Conservation (phyloP, 306 rosid genomes). For the Vigna nakashimae region DNA sequence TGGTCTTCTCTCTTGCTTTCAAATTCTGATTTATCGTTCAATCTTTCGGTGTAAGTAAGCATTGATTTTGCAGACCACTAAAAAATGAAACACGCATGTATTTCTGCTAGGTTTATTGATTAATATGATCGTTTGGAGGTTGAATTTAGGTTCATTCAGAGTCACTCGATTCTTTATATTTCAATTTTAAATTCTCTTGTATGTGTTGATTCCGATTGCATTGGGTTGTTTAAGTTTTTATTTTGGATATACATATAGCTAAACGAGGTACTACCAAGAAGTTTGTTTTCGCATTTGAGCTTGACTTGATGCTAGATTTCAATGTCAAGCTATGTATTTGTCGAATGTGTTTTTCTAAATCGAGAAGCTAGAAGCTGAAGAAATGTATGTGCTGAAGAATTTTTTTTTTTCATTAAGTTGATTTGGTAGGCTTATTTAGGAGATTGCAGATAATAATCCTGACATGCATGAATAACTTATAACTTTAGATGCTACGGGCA, state of each 20-base stretch:
- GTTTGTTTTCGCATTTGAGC: conserved; percentile 20
- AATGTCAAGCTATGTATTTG: conserved; percentile 24
- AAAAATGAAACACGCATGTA: not conserved
- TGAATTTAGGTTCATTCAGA: no score
- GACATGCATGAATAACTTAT: conserved; percentile 7
- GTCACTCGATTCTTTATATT: not conserved
- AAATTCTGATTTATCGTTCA: not conserved
- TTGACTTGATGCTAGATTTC: conserved; percentile 39
- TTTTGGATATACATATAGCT: no score
- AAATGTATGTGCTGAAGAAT: conserved; percentile 20
- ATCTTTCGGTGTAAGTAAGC: not conserved
- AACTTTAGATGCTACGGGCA: not conserved
- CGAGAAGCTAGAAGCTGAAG: conserved; percentile 47
- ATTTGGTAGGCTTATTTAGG: conserved; percentile 19
- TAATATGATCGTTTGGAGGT: not conserved
- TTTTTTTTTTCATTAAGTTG: conserved; percentile 11
- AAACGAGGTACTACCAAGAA: not conserved
- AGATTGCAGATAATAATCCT: not conserved
- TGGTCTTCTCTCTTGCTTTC: not conserved
- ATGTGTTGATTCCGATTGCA: not conserved
- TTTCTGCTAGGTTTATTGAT: not conserved
- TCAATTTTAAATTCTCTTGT: not conserved
- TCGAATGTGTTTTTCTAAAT: conserved; percentile 10
- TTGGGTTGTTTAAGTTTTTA: not conserved
- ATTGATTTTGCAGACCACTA: not conserved